Percentiles rank a stretch among this genome's conserved stretches.
Evolutionary conservation across 352 stramenopile genomes (phyloP).

Genomic region (Phytophthora europaea): DNA sequence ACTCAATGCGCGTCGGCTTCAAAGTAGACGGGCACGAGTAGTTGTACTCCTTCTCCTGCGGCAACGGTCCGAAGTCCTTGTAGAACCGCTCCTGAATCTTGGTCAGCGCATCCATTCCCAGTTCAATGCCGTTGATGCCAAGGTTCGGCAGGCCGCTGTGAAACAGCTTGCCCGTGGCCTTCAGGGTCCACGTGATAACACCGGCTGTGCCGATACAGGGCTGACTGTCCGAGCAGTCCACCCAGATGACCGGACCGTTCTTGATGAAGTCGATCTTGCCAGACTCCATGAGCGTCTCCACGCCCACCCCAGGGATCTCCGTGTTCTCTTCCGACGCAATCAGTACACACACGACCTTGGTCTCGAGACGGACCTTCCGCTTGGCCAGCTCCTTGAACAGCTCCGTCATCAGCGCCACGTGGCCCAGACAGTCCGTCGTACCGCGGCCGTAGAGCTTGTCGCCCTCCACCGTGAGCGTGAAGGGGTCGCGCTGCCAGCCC

Average conservation of each 20-base stretch:
- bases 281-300: slow-evolving; percentile 87
- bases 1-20: slow-evolving; percentile 84
- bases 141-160: slow-evolving; percentile 90
- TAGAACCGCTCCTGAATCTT: slow-evolving; percentile 93
- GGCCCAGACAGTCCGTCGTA: slow-evolving; percentile 93
- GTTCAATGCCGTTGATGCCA: slow-evolving; percentile 91
- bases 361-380: slow-evolving; percentile 65
- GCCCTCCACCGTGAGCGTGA: slow-evolving; percentile 87
- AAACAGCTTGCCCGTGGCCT: slow-evolving; percentile 92
- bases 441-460: slow-evolving; percentile 93
- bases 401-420: slow-evolving; percentile 92
- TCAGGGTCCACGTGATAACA: slow-evolving; percentile 88
- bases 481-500: slow-evolving; percentile 89
- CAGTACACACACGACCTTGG: slow-evolving; percentile 87
- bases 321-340: slow-evolving; percentile 91
- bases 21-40: slow-evolving; percentile 86
- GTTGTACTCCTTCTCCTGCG: slow-evolving; percentile 89
- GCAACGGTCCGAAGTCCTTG: slow-evolving; percentile 84
- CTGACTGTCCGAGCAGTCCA: slow-evolving; percentile 91
- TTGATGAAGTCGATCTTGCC: slow-evolving; percentile 94
- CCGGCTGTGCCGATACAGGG: slow-evolving; percentile 93
- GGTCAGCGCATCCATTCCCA: slow-evolving; percentile 83
- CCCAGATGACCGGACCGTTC: slow-evolving; percentile 92
- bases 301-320: slow-evolving; percentile 81
- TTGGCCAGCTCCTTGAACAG: slow-evolving; percentile 81